Conservation (phyloP, 2,329 filamentous ascomycete species). For the Westerdykella ornata region DNA sequence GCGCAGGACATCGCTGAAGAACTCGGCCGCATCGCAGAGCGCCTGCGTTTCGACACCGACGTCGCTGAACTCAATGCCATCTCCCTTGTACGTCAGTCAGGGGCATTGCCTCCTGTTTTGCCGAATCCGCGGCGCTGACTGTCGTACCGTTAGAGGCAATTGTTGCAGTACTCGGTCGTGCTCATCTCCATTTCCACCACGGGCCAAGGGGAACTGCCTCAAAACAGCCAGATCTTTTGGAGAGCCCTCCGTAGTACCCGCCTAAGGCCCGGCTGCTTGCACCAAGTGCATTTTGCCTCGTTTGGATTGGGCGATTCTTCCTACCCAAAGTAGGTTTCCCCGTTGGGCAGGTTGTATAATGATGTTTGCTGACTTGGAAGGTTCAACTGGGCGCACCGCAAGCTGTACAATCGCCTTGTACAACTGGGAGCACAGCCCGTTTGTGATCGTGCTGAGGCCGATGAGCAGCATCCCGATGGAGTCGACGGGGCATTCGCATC, state of each 20-base stretch:
- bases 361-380: conserved; percentile 39
- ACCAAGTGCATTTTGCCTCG: conserved; percentile 65
- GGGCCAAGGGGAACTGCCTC: conserved; percentile 87
- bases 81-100: conserved; percentile 60
- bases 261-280: conserved; percentile 63
- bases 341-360: neutral
- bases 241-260: conserved; percentile 72
- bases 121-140: conserved; percentile 5
- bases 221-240: conserved; percentile 79
- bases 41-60: conserved; percentile 69
- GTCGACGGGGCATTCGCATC: conserved; percentile 75
- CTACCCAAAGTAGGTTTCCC: conserved; percentile 68
- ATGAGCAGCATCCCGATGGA: conserved; percentile 89
- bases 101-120: neutral
- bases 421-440: conserved; percentile 77
- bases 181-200: conserved; percentile 87
- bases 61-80: conserved; percentile 72
- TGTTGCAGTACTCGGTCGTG: conserved; percentile 49
- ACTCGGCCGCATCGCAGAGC: conserved; percentile 64
- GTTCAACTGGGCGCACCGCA: conserved; percentile 88
- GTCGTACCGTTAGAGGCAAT: conserved; percentile 32
- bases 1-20: conserved; percentile 87
- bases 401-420: conserved; percentile 73
- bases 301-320: conserved; percentile 94
- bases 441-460: conserved; percentile 74